Evolutionary conservation across 2,329 filamentous ascomycete species (phyloP).

Genomic region (Cercospora sojina): DNA sequence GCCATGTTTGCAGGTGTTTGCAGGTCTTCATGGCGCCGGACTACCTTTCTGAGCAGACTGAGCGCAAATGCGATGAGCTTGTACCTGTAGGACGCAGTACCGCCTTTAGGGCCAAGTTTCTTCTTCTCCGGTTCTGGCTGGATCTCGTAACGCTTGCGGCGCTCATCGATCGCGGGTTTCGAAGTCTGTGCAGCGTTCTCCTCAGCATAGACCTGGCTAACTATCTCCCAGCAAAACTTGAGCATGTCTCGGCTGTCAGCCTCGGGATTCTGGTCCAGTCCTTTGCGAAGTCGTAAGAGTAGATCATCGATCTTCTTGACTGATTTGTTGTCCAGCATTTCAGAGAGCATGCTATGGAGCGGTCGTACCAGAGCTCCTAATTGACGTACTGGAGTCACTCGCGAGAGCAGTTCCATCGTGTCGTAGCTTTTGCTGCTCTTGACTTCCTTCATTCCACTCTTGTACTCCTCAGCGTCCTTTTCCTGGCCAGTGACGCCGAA

Average conservation of each 20-base stretch:
- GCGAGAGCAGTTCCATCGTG: constrained; percentile 89
- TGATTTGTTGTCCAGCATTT: constrained; percentile 80
- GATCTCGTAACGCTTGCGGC: constrained; percentile 61
- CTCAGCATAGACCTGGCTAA: constrained; percentile 72
- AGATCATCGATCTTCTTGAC: constrained; percentile 89
- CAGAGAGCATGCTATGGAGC: constrained; percentile 72
- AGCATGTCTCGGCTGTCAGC: constrained; percentile 78
- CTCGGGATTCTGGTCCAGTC: constrained; percentile 76
- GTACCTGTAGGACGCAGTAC: constrained; percentile 75
- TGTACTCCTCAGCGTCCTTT: constrained; percentile 95
- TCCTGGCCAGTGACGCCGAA: constrained; percentile 91
- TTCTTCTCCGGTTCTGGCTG: constrained; percentile 74
- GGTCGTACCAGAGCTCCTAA: constrained; percentile 76
- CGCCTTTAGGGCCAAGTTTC: constrained; percentile 56
- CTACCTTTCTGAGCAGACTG: constrained; percentile 78
- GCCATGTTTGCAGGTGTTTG: constrained; percentile 75
- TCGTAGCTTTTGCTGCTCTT: constrained; percentile 98
- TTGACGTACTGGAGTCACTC: constrained; percentile 71
- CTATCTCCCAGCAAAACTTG: constrained; percentile 93
- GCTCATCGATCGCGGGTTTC: constrained; percentile 21
- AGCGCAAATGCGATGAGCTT: constrained; percentile 87
- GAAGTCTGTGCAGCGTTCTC: constrained; percentile 41
- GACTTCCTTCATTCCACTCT: constrained; percentile 93
- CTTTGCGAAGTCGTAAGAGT: constrained; percentile 76
- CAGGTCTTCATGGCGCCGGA: constrained; percentile 80